Evolutionary conservation across 176 grass and related monocot species (phyloP).

Genomic region (Neostapfia colusana): DNA sequence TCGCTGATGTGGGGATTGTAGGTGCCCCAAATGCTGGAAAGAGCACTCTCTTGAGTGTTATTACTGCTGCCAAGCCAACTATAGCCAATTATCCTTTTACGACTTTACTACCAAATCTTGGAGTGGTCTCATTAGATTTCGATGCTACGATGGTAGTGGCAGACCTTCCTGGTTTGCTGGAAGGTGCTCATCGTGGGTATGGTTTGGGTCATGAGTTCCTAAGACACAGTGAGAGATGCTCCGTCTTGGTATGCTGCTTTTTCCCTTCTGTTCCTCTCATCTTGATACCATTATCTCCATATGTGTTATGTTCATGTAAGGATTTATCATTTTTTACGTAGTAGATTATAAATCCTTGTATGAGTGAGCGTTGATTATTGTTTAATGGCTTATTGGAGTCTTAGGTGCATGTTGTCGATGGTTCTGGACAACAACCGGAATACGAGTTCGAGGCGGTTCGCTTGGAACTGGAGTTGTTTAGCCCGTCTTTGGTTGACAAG

Average conservation of each 20-base stretch:
- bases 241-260: slow-evolving; percentile 58
- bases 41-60: slow-evolving; percentile 85
- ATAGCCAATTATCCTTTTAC: slow-evolving; percentile 99
- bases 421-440: slow-evolving; percentile 77
- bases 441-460: slow-evolving; percentile 95
- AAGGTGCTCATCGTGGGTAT: slow-evolving; percentile 92
- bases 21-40: slow-evolving; percentile 98
- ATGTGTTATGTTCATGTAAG: not conserved
- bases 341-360: not conserved
- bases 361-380: not conserved
- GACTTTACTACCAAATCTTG: slow-evolving; percentile 91
- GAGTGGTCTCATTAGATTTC: slow-evolving; percentile 90
- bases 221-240: slow-evolving; percentile 91
- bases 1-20: slow-evolving; percentile 96
- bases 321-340: not conserved
- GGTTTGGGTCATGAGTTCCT: slow-evolving; percentile 97
- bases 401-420: slow-evolving; percentile 96
- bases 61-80: slow-evolving; percentile 84
- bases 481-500: slow-evolving; percentile 78
- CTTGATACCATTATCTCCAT: slow-evolving; percentile 7
- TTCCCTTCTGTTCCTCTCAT: not conserved
- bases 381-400: slow-evolving; percentile 28
- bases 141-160: slow-evolving; percentile 96
- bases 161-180: slow-evolving; percentile 90
- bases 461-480: slow-evolving; percentile 96